Base-by-base conservation (phyloP, 2,329 filamentous ascomycete genomes). In the Exophiala oligosperma region DNA sequence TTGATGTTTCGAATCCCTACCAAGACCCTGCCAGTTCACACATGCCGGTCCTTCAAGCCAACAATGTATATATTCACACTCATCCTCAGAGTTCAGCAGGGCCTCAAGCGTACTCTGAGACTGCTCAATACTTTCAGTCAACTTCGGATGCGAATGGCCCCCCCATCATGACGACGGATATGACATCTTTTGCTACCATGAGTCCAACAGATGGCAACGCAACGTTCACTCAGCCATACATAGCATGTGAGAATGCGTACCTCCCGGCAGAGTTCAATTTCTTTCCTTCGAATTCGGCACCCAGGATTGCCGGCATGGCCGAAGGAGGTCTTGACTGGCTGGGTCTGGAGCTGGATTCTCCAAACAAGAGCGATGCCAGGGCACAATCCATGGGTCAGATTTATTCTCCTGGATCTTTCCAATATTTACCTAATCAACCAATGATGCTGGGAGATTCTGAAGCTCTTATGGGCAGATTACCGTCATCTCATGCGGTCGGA, bases 241-340 rank as follows among this genome's bases (percentile, higher is more conserved):
- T 52, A 32, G 52, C 40, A 37, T 59, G 50, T 44, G 59, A 59
- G 6, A 44, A 49, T 41, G 54, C 29, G n/a, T 62, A 56, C 32
- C 23, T 61, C 37, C 48, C 56, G 1, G 59, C 53, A 7, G 59
- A 62, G 29, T 59, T 59, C 26, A 62, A 56, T 46, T 59, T 56
- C 49, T 56, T 59, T 49, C 38, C 49, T 17, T 56, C 52, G 8
- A 49, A 59, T 17, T 32, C 59, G 6, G 56, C 49, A 23, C 56
- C 59, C 6, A 52, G 56, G 38, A 59, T 62, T 38, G 52, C 44
- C 12, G 59, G 59, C 28, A 60, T 60, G 55, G 52, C 43, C 14
- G 55, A 57, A 43, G 55, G 55, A 5, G 57, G 54, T 17, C 54
- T 59, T 17, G 56, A 59, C 29, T 59, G 56, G 53, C 54, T 62